These are phyloP conservation scores for Ophiostoma piceae DNA, from an alignment of 2,329 filamentous ascomycete species.

Conservation along the genomic window DNA sequence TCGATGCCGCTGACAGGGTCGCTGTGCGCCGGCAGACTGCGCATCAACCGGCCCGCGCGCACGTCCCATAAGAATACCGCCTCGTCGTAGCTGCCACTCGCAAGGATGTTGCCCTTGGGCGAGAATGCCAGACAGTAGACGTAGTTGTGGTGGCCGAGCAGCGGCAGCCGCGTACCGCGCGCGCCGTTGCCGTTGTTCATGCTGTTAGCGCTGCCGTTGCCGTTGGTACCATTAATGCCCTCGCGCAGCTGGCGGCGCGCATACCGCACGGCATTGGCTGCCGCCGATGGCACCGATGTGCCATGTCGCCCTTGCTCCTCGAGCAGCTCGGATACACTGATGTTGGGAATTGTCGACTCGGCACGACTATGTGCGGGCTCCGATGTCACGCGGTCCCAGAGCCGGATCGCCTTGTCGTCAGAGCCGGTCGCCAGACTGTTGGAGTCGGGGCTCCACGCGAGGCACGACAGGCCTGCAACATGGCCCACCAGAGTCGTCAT, in stretches of 20 bases:
- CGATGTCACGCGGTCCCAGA: slow-evolving; percentile 75
- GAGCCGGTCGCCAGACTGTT: slow-evolving; percentile 83
- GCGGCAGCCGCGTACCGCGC: slow-evolving; percentile 45
- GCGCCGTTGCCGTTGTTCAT: slow-evolving; percentile 26
- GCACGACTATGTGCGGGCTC: slow-evolving; percentile 33
- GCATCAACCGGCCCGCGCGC: slow-evolving; percentile 78
- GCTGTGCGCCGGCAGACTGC: slow-evolving; percentile 85
- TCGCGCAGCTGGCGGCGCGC: slow-evolving; percentile 20
- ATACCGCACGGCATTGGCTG: slow-evolving; percentile 16
- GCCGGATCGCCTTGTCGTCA: slow-evolving; percentile 90
- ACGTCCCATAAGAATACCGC: slow-evolving; percentile 97
- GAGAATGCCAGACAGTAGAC: slow-evolving; percentile 91
- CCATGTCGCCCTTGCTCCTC: slow-evolving; percentile 15
- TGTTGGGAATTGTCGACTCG: slow-evolving; percentile 11
- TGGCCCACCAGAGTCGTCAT: slow-evolving; percentile 90
- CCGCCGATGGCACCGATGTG: slow-evolving; percentile 12
- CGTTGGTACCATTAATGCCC: slow-evolving; percentile 20
- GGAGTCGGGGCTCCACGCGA: slow-evolving; percentile 92
- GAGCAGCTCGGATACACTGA: background rate
- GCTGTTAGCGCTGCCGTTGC: slow-evolving; percentile 18
- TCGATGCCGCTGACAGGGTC: slow-evolving; percentile 93
- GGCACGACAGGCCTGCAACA: slow-evolving; percentile 82
- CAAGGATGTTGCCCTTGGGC: slow-evolving; percentile 96
- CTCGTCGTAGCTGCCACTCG: slow-evolving; percentile 93
- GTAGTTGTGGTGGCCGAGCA: slow-evolving; percentile 92